Conservation (phyloP, 208 protist species). For the Leishmania mexicana region DNA sequence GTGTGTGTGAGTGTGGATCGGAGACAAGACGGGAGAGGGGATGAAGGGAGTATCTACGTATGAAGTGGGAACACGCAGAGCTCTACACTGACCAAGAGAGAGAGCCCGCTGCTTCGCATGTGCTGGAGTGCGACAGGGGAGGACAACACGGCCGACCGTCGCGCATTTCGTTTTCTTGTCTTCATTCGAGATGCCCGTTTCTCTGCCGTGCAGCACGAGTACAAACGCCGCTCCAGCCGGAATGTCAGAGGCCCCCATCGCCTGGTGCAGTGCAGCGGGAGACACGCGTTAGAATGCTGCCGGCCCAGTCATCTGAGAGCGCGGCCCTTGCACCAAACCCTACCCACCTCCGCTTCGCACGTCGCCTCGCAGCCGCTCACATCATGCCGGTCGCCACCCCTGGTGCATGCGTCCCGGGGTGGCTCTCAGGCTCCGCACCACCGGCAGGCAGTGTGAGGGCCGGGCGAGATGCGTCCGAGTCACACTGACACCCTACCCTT, state of each 20-base stretch:
- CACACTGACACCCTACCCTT: background rate
- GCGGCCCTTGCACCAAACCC: background rate
- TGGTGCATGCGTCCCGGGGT: background rate
- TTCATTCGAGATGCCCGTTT: background rate
- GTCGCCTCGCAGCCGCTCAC: background rate
- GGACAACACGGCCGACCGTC: background rate
- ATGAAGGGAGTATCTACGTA: background rate
- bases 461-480: background rate
- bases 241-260: too few relatives aligned
- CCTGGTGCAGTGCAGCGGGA: background rate
- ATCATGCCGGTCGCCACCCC: background rate
- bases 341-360: background rate
- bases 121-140: background rate
- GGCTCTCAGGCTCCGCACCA: background rate
- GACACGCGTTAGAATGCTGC: background rate
- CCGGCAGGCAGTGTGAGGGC: background rate
- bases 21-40: background rate
- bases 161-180: background rate
- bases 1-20: background rate
- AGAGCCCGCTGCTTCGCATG: background rate
- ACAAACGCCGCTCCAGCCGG: too few relatives aligned
- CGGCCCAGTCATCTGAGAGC: background rate
- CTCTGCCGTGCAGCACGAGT: background rate
- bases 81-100: background rate
- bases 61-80: background rate